Evolutionary conservation across 176 grass and related monocot genomes (phyloP).

Genomic region (Triticum timopheevii): DNA sequence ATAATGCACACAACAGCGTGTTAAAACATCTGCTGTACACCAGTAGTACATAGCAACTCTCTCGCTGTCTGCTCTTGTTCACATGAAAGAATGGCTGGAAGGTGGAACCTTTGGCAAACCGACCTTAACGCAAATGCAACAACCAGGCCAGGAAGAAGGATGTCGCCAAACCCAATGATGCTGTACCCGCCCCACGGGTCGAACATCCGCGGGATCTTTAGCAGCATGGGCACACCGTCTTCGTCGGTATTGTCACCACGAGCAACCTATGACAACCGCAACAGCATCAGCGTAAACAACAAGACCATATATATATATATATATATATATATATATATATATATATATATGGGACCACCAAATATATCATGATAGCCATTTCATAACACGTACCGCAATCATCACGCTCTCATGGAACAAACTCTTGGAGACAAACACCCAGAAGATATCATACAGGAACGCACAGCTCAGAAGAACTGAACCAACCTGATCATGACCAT

Average conservation of each 20-base stretch:
- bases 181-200: conserved; percentile 96
- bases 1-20: not conserved
- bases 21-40: not conserved
- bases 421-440: conserved; percentile 92
- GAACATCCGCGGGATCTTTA: conserved; percentile 93
- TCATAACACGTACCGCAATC: conserved; percentile 74
- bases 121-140: conserved; percentile 89
- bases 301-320: no score
- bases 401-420: conserved; percentile 98
- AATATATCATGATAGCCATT: not conserved
- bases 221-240: conserved; percentile 94
- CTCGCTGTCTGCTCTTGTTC: not conserved
- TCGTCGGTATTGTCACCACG: conserved; percentile 89
- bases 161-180: conserved; percentile 96
- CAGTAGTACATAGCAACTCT: not conserved
- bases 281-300: no score
- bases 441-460: conserved; percentile 98
- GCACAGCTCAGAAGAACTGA: conserved; percentile 89
- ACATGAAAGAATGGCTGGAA: not conserved
- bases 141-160: conserved; percentile 87
- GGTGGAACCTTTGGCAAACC: not conserved
- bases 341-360: not conserved
- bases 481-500: conserved; percentile 57
- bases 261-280: conserved; percentile 51
- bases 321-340: no score